A percentile compares a stretch with the other conserved stretches of the same genome.
Conservation (phyloP, 78 protist genomes). For the Tieghemostelium lacteum region DNA sequence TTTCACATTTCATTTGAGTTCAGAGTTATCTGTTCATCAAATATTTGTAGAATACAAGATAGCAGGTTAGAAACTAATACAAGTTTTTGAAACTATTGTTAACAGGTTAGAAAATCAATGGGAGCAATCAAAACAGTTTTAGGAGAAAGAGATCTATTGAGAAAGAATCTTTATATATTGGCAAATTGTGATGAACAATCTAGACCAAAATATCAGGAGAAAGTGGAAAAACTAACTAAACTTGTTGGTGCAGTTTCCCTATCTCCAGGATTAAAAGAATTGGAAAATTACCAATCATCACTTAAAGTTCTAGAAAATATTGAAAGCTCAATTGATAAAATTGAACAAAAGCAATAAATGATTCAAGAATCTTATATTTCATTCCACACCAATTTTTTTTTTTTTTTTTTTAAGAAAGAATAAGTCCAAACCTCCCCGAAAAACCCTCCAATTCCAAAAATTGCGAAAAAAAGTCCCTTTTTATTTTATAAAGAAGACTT, state of each 20-base stretch:
- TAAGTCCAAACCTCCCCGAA: too few relatives aligned
- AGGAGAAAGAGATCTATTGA: conserved; percentile 62
- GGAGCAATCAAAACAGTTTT: conserved; percentile 55
- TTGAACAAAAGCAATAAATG: neutral
- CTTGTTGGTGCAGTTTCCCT: conserved; percentile 65
- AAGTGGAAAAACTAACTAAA: conserved; percentile 18
- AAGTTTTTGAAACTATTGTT: neutral
- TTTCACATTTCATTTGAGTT: too few relatives aligned
- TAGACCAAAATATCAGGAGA: neutral
- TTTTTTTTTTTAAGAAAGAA: too few relatives aligned
- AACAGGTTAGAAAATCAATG: conserved; percentile 53
- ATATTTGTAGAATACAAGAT: too few relatives aligned
- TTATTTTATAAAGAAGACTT: too few relatives aligned
- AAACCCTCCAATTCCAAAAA: too few relatives aligned
- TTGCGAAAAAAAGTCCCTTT: too few relatives aligned
- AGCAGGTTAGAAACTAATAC: neutral
- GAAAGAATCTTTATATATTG: conserved; percentile 51
- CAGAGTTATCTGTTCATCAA: too few relatives aligned
- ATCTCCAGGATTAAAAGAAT: conserved; percentile 56
- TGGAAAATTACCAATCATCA: conserved; percentile 33
- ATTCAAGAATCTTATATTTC: too few relatives aligned
- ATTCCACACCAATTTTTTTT: too few relatives aligned
- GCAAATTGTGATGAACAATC: neutral
- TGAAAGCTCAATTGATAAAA: conserved; percentile 18
- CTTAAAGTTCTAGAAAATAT: conserved; percentile 24